Base-by-base conservation (phyloP, 768 basidiomycete genomes). In the Hericium alpestre region DNA sequence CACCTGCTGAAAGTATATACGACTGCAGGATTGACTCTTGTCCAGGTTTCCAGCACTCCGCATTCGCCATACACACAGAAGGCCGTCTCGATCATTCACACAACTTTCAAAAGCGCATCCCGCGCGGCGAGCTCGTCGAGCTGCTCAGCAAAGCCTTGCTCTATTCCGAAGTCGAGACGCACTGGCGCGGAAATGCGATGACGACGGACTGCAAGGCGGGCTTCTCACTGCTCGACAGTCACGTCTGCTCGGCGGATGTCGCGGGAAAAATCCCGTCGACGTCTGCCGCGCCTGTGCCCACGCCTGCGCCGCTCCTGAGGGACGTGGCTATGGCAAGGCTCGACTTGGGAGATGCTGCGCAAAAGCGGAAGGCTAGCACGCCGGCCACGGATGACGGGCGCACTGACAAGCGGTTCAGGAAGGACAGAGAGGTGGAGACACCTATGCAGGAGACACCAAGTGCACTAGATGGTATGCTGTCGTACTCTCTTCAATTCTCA, bases 151-250 rank as follows among this genome's bases (percentile, higher is more conserved):
- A 90, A 70, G 82, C 90, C 3, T 72, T 93, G 16, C 78, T 92
- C 10, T 93, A 90, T 62, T 74, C 78, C 18, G 90, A 93, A 71
- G 87, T 87, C 54, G 90, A 93, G 73, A 78, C 84, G 7, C 90
- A 92, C 64, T 92, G 87, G 84, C 79, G 81, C 59, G 77, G 76
- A 9, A 81, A 82, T 65, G 72, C 75, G 38, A 71, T 86, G 58
- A 77, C 80, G 7, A 75, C 72, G 48, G 82, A 79, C 63, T 93
- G 90, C 77, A 83, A 80, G 65, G 73, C 77, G 38, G 68, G 76
- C 11, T 91, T 92, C 72, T 84, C 86, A 16, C 72, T 93, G n/a
- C 74, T 92, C 27, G 83, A 87, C 57, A 78, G 72, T 2, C 90
- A 93, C 64, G 73, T 80, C 22, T 93, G 90, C 67, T 82, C 84